phyloP scores from a whole-genome alignment of 75 land plant genomes.

The Sequoiadendron giganteum region DNA sequence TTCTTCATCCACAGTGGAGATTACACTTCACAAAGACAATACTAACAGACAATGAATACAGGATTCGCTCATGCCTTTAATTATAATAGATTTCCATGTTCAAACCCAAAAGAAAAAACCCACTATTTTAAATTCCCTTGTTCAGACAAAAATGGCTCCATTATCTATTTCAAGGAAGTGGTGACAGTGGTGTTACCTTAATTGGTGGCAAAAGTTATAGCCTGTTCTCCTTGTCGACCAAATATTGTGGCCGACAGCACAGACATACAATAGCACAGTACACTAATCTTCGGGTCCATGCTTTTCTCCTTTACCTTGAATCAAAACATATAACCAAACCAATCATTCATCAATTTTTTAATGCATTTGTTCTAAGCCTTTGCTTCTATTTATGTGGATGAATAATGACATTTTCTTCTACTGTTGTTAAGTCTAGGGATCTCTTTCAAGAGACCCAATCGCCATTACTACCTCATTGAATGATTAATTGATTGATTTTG shows the following conservation, averaged over 20 bases:
- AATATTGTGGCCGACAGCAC: neutral
- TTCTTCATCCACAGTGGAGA: neutral
- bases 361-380: neutral
- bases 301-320: neutral
- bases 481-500: neutral
- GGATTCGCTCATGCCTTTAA: neutral
- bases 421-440: neutral
- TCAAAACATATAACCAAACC: neutral
- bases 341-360: neutral
- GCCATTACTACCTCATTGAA: neutral
- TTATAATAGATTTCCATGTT: neutral
- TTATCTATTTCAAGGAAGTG: neutral
- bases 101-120: neutral
- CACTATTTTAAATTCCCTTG: neutral
- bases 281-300: neutral
- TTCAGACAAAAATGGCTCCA: neutral
- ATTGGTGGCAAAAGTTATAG: constrained; percentile 6
- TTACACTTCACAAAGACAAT: neutral
- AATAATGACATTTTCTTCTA: neutral
- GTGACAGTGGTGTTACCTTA: constrained; percentile 1
- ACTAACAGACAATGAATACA: neutral
- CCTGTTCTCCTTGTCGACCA: neutral
- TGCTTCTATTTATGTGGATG: neutral
- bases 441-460: neutral
- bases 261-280: neutral